Evolutionary conservation across 1,284 basidiomycete species (phyloP), one percentile per base, ranked within the genome.

Genomic region (Boletellus deceptivus): DNA sequence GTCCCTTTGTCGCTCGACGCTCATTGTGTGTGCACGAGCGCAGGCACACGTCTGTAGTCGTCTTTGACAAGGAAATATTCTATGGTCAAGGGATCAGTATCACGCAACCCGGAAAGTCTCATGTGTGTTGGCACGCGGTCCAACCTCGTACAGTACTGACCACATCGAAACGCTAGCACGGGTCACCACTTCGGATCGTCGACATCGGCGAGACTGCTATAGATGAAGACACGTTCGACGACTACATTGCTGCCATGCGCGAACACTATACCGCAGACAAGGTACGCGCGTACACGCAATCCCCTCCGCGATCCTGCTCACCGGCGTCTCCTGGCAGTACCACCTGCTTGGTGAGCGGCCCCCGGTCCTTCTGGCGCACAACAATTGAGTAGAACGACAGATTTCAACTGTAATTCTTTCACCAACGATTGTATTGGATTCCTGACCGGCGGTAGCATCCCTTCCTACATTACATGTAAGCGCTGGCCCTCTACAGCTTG

Each of bases 341-440:
- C 92, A 96, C 68, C 75, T 96, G n/a, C 74, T 95, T 74, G 89
- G 88, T 86, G 62, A 49, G 69, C 49, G 22, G 33, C 33, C n/a
- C 16, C 10, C 22, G 33, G 14, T 25, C 22, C 11, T 24, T 16
- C 1, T n/a, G 14, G 6, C 29, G 20, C 5, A 29, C 17, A 44
- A 35, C 18, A 36, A 27, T 22, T 37, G 18, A 55, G 27, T 14
- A 40, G 14, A 6, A 20, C 11, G 24, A 31, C 38, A 89, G 89
- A 91, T 43, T 91, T 91, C 57, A 92, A 91, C 59, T 95, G 92
- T 69, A 95, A 95, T 67, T 88, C 89, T 2, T 97, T 97, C 60
- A 93, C 92, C 0, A 90, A 89, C 53, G 93, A 96, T 57, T 84
- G 84, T 47, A 71, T 92, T 31, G 91, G 87, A 2, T 93, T 95